Evolutionary conservation across 371 early-diverging fungal species (phyloP).

Genomic region (Actinomucor elegans): DNA sequence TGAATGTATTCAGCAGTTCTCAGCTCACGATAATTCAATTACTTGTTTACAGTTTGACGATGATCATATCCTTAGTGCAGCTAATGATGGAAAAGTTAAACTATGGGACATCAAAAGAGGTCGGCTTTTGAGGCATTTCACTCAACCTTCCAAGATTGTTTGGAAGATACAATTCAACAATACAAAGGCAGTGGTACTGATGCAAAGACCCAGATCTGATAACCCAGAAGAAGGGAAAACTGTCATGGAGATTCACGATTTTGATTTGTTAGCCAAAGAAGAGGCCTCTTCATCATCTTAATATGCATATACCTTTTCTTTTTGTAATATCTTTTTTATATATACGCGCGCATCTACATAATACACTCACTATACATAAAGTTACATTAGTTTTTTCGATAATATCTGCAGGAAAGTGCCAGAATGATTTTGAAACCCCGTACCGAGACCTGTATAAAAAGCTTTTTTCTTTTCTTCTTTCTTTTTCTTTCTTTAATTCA

Average conservation of each 20-base stretch:
- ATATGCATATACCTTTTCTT: neutral
- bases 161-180: constrained; percentile 66
- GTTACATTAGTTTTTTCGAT: too few relatives aligned
- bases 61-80: constrained; percentile 78
- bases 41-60: constrained; percentile 86
- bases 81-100: constrained; percentile 85
- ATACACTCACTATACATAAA: too few relatives aligned
- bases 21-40: constrained; percentile 81
- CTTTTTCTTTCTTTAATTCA: neutral
- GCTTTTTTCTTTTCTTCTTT: neutral
- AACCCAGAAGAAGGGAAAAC: constrained; percentile 32
- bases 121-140: constrained; percentile 65
- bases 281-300: too few relatives aligned
- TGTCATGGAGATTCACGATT: constrained; percentile 56
- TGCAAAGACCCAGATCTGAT: constrained; percentile 43
- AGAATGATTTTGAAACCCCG: constrained; percentile 11
- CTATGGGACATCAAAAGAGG: constrained; percentile 83
- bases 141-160: constrained; percentile 59
- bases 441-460: neutral
- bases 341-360: too few relatives aligned
- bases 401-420: constrained; percentile 19
- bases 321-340: too few relatives aligned
- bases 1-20: constrained; percentile 67
- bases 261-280: constrained; percentile 24
- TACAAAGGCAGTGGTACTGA: constrained; percentile 61